Evolutionary conservation across 2,329 filamentous ascomycete genomes (phyloP).

Genomic region (Boeremia exigua): DNA sequence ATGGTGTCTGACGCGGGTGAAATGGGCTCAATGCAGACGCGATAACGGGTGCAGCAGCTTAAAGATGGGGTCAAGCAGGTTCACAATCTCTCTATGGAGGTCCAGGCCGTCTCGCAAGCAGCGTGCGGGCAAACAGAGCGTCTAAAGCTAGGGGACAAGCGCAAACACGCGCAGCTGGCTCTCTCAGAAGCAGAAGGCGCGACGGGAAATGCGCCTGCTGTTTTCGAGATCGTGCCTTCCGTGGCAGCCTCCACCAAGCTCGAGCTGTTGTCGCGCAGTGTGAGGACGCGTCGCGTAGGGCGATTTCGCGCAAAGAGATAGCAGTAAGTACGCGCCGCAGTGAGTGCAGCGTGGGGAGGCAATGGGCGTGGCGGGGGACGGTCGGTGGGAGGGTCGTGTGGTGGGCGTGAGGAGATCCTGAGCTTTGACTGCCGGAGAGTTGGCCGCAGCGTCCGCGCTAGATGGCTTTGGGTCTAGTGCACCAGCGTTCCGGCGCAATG

Average conservation of each 20-base stretch:
- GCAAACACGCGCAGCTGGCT: conserved; percentile 23
- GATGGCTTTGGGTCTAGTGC: conserved; percentile 5
- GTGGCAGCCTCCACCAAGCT: conserved; percentile 23
- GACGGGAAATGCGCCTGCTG: conserved; percentile 28
- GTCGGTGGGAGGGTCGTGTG: conserved; percentile 37
- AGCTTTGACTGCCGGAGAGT: conserved; percentile 27
- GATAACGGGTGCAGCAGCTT: conserved; percentile 38
- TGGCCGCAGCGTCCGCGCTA: conserved; percentile 14
- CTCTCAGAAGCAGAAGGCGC: conserved; percentile 24
- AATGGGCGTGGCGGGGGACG: conserved; percentile 22
- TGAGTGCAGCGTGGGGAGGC: conserved; percentile 17
- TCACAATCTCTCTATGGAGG: conserved; percentile 48
- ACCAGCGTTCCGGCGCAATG: conserved; percentile 1
- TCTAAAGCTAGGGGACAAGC: conserved; percentile 38
- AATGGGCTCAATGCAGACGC: conserved; percentile 40
- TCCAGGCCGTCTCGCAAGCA: conserved; percentile 28
- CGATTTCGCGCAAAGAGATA: conserved; percentile 1
- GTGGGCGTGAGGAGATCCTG: conserved; percentile 35
- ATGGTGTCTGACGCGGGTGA: conserved; percentile 51
- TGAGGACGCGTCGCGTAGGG: conserved; percentile 15
- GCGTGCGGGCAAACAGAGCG: conserved; percentile 30
- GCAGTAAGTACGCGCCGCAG: conserved; percentile 16
- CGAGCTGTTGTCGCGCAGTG: conserved; percentile 22
- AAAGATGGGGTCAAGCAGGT: conserved; percentile 41
- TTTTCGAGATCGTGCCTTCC: conserved; percentile 27